These are phyloP conservation scores for Claviceps paspali DNA, from an alignment of 2,329 filamentous ascomycete genomes.

Conservation along the genomic window DNA sequence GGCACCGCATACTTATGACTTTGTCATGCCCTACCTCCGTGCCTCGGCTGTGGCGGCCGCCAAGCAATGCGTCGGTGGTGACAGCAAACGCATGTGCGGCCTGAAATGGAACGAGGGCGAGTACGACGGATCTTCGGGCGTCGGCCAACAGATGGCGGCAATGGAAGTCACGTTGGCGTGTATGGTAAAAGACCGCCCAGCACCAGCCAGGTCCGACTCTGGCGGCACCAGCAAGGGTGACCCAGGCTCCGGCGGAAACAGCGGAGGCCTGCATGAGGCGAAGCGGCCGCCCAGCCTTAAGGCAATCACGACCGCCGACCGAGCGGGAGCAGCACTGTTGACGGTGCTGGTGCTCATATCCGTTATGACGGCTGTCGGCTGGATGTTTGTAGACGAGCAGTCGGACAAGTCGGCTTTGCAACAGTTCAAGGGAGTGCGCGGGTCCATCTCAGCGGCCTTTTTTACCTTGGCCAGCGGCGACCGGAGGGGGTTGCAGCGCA, in stretches of 20 bases:
- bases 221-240: conserved; percentile 43
- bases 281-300: conserved; percentile 11
- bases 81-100: conserved; percentile 42
- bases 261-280: conserved; percentile 24
- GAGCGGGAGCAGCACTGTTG: conserved; percentile 49
- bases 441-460: conserved; percentile 8
- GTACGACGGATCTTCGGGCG: conserved; percentile 45
- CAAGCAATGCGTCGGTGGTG: conserved; percentile 40
- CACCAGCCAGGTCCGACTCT: conserved; percentile 30
- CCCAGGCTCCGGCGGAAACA: conserved; percentile 29
- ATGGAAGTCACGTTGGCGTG: conserved; percentile 50
- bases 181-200: conserved; percentile 30
- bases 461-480: conserved; percentile 6
- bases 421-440: conserved; percentile 16
- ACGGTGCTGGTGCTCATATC: conserved; percentile 42
- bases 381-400: conserved; percentile 34
- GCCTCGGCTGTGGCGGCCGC: conserved; percentile 43
- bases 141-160: conserved; percentile 58
- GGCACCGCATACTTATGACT: conserved; percentile 41
- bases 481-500: conserved; percentile 3
- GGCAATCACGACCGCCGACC: conserved; percentile 40
- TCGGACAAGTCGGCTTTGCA: conserved; percentile 17
- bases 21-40: conserved; percentile 36
- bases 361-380: conserved; percentile 36
- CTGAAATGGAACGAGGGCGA: conserved; percentile 40